Conservation (phyloP, 805 yeast genomes). For the Candida chilensis region DNA sequence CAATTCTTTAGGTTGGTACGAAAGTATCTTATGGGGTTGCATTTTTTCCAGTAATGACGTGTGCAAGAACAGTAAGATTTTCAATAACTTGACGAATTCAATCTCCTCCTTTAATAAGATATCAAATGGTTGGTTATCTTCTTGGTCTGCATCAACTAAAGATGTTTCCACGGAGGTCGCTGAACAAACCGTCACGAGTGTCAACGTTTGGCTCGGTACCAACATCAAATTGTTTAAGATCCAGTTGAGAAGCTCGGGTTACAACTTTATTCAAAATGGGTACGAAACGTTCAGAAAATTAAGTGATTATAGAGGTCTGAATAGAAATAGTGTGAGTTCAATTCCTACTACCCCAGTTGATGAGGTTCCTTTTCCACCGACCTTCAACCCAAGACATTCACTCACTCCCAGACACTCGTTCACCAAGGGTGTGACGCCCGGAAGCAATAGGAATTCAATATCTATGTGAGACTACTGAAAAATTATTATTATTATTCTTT, state of each 20-base stretch:
- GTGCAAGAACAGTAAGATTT: slow-evolving; percentile 16
- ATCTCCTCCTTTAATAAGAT: slow-evolving; percentile 24
- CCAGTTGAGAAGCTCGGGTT: slow-evolving; percentile 24
- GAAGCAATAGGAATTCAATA: neutral
- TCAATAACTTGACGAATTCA: slow-evolving; percentile 19
- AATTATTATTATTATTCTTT: no score
- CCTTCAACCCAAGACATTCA: neutral
- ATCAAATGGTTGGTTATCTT: slow-evolving; percentile 22
- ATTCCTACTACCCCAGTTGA: slow-evolving; percentile 16
- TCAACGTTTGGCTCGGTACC: slow-evolving; percentile 47
- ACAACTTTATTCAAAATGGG: slow-evolving; percentile 26
- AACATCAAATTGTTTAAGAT: slow-evolving; percentile 40
- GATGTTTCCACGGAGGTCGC: slow-evolving; percentile 13
- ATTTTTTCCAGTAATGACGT: slow-evolving; percentile 27
- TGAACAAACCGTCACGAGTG: slow-evolving; percentile 17
- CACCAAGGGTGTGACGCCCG: neutral
- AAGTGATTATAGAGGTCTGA: slow-evolving; percentile 27
- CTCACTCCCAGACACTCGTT: slow-evolving; percentile 25
- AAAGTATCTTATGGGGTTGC: slow-evolving; percentile 52
- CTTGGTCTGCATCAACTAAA: slow-evolving; percentile 17
- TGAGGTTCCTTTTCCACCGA: slow-evolving; percentile 8
- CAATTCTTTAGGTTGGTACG: slow-evolving; percentile 69
- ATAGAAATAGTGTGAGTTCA: slow-evolving; percentile 14
- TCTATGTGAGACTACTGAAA: neutral
- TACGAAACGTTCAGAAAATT: slow-evolving; percentile 37